Evolutionary conservation across 306 rosid genomes (phyloP), one percentile per base, ranked within the genome.

Genomic region (Casuarina cunninghamiana): DNA sequence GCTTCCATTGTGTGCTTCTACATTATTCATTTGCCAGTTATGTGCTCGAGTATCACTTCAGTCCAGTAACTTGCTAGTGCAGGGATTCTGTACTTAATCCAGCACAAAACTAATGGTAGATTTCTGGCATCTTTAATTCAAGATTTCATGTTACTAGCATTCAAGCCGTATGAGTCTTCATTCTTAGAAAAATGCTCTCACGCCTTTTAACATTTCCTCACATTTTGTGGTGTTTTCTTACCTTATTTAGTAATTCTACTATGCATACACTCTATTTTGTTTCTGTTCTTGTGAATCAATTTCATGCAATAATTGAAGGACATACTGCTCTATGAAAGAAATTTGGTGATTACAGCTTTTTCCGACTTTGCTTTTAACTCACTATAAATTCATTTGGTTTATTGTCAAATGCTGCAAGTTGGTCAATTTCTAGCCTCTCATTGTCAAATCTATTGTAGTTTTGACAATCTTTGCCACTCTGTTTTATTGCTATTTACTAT

Each of bases 41-140:
- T 26, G 32, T 26, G 32, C 32, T 26, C 1, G 32, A 26, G 32
- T 26, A 26, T 26, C 32, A 26, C 32, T 26, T 0, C 1, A 26
- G 32, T 26, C 32, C 32, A 26, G 1, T 26, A 26, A 26, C 32
- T 26, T 26, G 32, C 32, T 80, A 90, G 96, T 92, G 87, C 80
- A 73, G 63, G 66, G 73, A 67, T 77, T 76, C 32, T 77, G 76
- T 61, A 62, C 57, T 61, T 62, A 63, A 73, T 10, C 32, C 1
- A 26, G 32, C 32, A 26, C 32, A 17, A 51, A 53, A 12, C 44
- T 10, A 12, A 21, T 26, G 32, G 1, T 26, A 26, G 32, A 26
- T 26, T 26, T 26, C 1, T 26, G 32, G 32, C 32, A 26, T 26
- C 32, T 26, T 26, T 26, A 26, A 26, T 26, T 26, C 32, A 26